Conservation (phyloP, 1,284 basidiomycete genomes). For the Golubevia sp. region DNA sequence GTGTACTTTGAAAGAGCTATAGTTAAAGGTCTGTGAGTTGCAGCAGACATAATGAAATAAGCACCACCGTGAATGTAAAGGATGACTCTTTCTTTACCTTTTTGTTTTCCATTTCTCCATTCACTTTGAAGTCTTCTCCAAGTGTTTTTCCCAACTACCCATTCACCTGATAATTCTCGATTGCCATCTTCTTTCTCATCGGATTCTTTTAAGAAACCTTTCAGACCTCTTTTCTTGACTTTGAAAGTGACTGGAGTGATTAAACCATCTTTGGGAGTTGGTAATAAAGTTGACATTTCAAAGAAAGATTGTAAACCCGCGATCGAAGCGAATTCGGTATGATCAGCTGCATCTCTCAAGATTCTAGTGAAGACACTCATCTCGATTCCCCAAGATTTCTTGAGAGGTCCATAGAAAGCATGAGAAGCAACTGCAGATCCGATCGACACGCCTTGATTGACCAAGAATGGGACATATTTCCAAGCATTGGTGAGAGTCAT, state of each 20-base stretch:
- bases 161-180: slow-evolving; percentile 88
- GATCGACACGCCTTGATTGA: slow-evolving; percentile 51
- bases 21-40: slow-evolving; percentile 89
- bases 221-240: slow-evolving; percentile 74
- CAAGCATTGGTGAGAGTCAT: slow-evolving; percentile 48
- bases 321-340: slow-evolving; percentile 84
- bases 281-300: slow-evolving; percentile 79
- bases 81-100: slow-evolving; percentile 76
- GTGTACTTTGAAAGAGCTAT: slow-evolving; percentile 88
- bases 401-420: slow-evolving; percentile 71
- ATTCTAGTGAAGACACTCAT: slow-evolving; percentile 69
- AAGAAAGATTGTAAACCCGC: slow-evolving; percentile 72
- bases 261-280: slow-evolving; percentile 88
- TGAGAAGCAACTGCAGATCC: slow-evolving; percentile 54
- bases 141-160: slow-evolving; percentile 88
- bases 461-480: slow-evolving; percentile 53
- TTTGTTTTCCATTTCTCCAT: slow-evolving; percentile 65
- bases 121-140: slow-evolving; percentile 87
- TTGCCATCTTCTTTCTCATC: slow-evolving; percentile 75
- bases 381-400: slow-evolving; percentile 84
- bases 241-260: slow-evolving; percentile 93
- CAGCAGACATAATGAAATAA: slow-evolving; percentile 90
- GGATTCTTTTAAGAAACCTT: slow-evolving; percentile 76
- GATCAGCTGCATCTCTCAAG: slow-evolving; percentile 81
- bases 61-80: slow-evolving; percentile 96